Base-by-base conservation (phyloP, 768 basidiomycete genomes). In the Rhizopogon vinicolor region DNA sequence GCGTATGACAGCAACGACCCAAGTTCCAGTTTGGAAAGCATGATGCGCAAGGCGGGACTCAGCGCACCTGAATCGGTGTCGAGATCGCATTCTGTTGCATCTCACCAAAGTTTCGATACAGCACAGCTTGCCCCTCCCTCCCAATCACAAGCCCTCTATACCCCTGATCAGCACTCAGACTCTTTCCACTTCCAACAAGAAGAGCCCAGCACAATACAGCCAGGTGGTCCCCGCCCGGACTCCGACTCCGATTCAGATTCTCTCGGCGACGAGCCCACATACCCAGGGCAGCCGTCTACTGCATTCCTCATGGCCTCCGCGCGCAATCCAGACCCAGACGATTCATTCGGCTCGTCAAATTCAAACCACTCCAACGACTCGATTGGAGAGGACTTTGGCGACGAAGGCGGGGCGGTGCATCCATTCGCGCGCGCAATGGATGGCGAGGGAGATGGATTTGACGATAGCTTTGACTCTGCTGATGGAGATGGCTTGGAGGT, bases 271-370 rank as follows among this genome's bases (percentile, higher is more conserved):
- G 74, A 77, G 41, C 81, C 83, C 41, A 71, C 81, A 49, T 77
- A 79, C 63, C 78, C 83, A 3, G 79, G 77, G 4, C 82, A 85
- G 59, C 87, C 88, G 1, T 87, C 86, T 8, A 83, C 82, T 1
- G 86, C 86, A 1, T 89, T 91, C 69, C 72, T 91, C 3, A 80
- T 87, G 74, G 85, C 82, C 2, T 72, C 77, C 0, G 72, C 72
- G 50, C 63, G 67, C n/a, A 57, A 68, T 40, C 37, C 60, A 19
- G 65, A 46, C 3, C 63, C 62, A 14, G 72, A 75, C 35, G 72
- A 74, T 46, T 73, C 72, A 3, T 70, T 70, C 49, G 69, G 62
- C 52, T 73, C 70, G 44, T 84, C 82, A 22, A 82, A 82, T 59
- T 84, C 83, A 41, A 83, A 83, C 58, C 78, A 79, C 51, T 84